Evolutionary conservation across 805 yeast species (phyloP).

Genomic region (Komagataella kurtzmanii): DNA sequence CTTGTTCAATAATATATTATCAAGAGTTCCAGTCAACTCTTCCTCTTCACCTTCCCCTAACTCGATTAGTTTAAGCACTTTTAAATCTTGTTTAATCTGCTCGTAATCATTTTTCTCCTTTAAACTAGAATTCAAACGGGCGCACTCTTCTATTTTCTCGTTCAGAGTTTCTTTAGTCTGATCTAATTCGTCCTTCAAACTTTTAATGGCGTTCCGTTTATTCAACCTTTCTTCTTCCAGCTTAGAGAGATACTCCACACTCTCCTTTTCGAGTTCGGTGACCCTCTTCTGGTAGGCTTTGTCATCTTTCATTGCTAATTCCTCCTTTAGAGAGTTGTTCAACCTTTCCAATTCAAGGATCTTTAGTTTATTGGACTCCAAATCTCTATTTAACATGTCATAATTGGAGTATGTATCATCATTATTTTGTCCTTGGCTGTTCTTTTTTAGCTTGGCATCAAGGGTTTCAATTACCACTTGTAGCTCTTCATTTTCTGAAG

Average conservation of each 20-base stretch:
- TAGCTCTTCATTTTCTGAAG: background rate
- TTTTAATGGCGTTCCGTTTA: slow-evolving; percentile 10
- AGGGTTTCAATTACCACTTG: background rate
- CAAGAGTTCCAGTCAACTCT: slow-evolving; percentile 20
- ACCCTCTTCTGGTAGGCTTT: slow-evolving; percentile 32
- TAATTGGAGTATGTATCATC: slow-evolving; percentile 6
- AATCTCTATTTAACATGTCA: slow-evolving; percentile 60
- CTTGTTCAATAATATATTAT: slow-evolving; percentile 49
- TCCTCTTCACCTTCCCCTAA: slow-evolving; percentile 36
- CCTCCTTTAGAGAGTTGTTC: slow-evolving; percentile 30
- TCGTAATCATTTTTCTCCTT: slow-evolving; percentile 56
- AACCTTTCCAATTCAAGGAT: slow-evolving; percentile 61
- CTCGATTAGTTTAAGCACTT: slow-evolving; percentile 59
- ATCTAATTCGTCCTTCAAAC: slow-evolving; percentile 8
- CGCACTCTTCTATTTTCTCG: slow-evolving; percentile 39
- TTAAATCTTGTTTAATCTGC: slow-evolving; percentile 65
- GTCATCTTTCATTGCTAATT: slow-evolving; percentile 56
- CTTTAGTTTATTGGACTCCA: slow-evolving; percentile 56
- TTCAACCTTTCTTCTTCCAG: slow-evolving; percentile 33
- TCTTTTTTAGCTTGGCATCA: slow-evolving; percentile 52
- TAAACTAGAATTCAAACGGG: slow-evolving; percentile 33
- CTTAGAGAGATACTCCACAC: slow-evolving; percentile 44
- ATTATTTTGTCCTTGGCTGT: slow-evolving; percentile 47
- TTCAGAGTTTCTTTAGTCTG: slow-evolving; percentile 23
- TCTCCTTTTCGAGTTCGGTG: slow-evolving; percentile 53